Evolutionary conservation across 2,329 filamentous ascomycete genomes (phyloP), one percentile per base, ranked within the genome.

Genomic region (Alternaria viburni): DNA sequence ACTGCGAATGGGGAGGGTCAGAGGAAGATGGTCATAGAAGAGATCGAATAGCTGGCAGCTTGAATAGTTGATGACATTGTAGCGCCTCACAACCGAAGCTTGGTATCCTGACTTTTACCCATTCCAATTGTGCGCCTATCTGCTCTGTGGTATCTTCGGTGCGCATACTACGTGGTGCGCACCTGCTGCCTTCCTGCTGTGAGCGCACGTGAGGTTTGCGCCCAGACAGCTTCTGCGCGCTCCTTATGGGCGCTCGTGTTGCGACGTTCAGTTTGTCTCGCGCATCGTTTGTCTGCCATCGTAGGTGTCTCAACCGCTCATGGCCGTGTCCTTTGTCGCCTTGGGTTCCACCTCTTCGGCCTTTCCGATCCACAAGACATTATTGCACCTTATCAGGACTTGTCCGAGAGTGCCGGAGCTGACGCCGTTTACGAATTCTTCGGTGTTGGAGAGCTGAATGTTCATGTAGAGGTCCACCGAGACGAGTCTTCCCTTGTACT

Each of bases 381-480:
- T 98, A 83, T 98, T 98, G 83, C 93, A 96, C 91, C 95, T 86
- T 77, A 99, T 98, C 74, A 99, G 82, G 49, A 99, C 94, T 82
- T 97, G 91, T 7, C 96, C 96, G 69, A 99, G 83, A 52, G 88
- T 88, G 61, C 93, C 95, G 36, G 91, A 93, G 79, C 89, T 90
- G 86, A 96, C 92, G 72, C 93, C 91, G 78, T 93, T 89, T 77
- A 97, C 92, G 82, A 91, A 97, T 82, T 99, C 96, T 83, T 97
- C 92, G 55, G 95, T 94, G 74, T 91, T 90, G 70, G 90, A 89
- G 68, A 99, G 88, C 83, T 98, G 93, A 69, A 99, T 90, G 85
- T 99, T 99, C 95, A 99, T 98, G 86, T 99, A 99, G 78, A 92
- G 93, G 84, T 99, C 96, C 77, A 97, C 92, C 74, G 91, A 95